Evolutionary conservation across 768 basidiomycete species (phyloP), one percentile per base, ranked within the genome.

Genomic region (Calocera cornea): DNA sequence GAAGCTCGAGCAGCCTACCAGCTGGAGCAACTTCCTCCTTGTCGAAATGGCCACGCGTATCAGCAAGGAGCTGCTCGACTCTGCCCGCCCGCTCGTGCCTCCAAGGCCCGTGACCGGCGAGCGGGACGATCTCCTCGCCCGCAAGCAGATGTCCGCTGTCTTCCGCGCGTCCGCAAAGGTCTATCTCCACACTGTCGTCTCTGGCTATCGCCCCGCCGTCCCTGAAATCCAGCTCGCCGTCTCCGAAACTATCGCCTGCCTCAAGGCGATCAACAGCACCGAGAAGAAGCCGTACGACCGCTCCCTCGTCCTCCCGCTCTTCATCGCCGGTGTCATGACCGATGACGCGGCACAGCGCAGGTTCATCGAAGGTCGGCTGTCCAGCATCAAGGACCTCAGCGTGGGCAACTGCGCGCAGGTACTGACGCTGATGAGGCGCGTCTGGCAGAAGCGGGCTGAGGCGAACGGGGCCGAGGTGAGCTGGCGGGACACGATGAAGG

Each of bases 311-410:
- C 87, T 90, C 76, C 89, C 90, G 33, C 81, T 89, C 66, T 87
- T 85, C 74, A 78, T 92, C 44, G 85, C 86, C 34, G 90, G 87
- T 3, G 85, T 85, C 74, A 81, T 91, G 82, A 83, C 87, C 50
- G 85, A 89, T 74, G 84, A 87, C 83, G 24, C 80, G 19, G 77
- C 75, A 41, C 79, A 79, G 64, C 80, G 86, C 38, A 84, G 85
- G 64, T 81, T 85, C 71, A 78, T 88, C 74, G 86, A 84, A 72
- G 76, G 78, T 27, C 80, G 86, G 64, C 73, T 89, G 63, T 80
- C 83, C 29, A 76, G 73, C 34, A 80, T 71, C 29, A 41, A 83
- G 68, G 83, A 87, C 71, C 80, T 64, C 70, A 80, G 79, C 69
- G 81, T 86, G 69, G 87, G 86, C 2, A 87, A 87, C 74, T 72